Evolutionary conservation across 495 filamentous ascomycete genomes (phyloP).

Genomic region (Alectoria sarmentosa): DNA sequence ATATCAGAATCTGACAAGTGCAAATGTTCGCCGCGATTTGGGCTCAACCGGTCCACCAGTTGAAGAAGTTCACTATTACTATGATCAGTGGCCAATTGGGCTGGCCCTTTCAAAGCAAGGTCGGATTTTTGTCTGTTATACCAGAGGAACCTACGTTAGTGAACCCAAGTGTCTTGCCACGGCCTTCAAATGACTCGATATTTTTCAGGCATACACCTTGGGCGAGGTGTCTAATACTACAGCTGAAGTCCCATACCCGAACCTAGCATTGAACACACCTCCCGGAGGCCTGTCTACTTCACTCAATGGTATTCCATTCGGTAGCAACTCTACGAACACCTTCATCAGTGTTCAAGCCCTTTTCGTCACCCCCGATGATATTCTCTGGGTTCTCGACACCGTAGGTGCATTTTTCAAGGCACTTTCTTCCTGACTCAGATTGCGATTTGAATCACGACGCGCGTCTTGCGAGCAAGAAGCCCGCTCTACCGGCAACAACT

Average conservation of each 20-base stretch:
- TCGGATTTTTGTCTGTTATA: slow-evolving; percentile 36
- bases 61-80: slow-evolving; percentile 37
- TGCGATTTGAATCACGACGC: too few species aligned
- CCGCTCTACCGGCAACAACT: too few species aligned
- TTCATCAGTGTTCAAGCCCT: slow-evolving; percentile 38
- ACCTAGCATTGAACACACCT: slow-evolving; percentile 30
- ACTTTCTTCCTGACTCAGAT: too few species aligned
- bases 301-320: slow-evolving; percentile 30
- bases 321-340: slow-evolving; percentile 29
- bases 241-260: slow-evolving; percentile 34
- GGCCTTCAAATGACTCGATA: background rate
- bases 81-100: slow-evolving; percentile 40
- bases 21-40: slow-evolving; percentile 32
- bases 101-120: slow-evolving; percentile 34
- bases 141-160: slow-evolving; percentile 28
- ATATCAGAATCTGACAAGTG: slow-evolving; percentile 24
- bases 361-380: slow-evolving; percentile 35
- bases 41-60: slow-evolving; percentile 34
- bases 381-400: slow-evolving; percentile 38
- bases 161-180: background rate
- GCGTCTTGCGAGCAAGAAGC: too few species aligned
- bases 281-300: slow-evolving; percentile 28
- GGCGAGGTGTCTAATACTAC: slow-evolving; percentile 34
- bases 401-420: too few species aligned
- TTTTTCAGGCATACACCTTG: slow-evolving; percentile 27